These are phyloP conservation scores for Saturnispora quitensis DNA, from an alignment of 805 yeast genomes.

Conservation along the genomic window DNA sequence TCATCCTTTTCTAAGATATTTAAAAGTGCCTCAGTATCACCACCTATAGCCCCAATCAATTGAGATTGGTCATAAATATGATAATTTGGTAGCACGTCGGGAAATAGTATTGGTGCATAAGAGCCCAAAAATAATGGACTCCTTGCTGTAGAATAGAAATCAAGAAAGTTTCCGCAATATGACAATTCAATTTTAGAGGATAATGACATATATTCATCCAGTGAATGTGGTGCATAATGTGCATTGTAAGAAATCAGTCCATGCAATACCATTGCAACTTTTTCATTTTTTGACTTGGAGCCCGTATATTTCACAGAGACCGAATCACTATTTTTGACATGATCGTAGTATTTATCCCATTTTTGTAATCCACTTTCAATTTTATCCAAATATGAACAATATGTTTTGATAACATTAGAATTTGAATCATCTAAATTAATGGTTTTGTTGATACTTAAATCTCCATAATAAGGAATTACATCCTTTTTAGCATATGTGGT, in stretches of 20 bases:
- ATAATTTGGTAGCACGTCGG: constrained; percentile 46
- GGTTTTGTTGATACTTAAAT: constrained; percentile 38
- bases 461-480: constrained; percentile 89
- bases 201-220: constrained; percentile 48
- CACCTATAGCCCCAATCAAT: constrained; percentile 47
- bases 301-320: background rate
- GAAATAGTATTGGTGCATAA: constrained; percentile 56
- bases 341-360: constrained; percentile 67
- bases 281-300: constrained; percentile 9
- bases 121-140: constrained; percentile 55
- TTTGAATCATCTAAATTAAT: background rate
- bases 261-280: constrained; percentile 12
- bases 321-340: constrained; percentile 18
- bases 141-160: constrained; percentile 36
- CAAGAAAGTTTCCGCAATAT: constrained; percentile 33
- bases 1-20: constrained; percentile 2
- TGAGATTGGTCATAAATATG: constrained; percentile 45
- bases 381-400: constrained; percentile 57
- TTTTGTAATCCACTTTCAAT: constrained; percentile 65
- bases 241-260: constrained; percentile 39
- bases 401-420: constrained; percentile 39
- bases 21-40: constrained; percentile 16
- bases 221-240: constrained; percentile 33
- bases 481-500: constrained; percentile 61
- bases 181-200: constrained; percentile 63